Evolutionary conservation across 345 rosid genomes (phyloP).

Genomic region (Lepidium didymum): DNA sequence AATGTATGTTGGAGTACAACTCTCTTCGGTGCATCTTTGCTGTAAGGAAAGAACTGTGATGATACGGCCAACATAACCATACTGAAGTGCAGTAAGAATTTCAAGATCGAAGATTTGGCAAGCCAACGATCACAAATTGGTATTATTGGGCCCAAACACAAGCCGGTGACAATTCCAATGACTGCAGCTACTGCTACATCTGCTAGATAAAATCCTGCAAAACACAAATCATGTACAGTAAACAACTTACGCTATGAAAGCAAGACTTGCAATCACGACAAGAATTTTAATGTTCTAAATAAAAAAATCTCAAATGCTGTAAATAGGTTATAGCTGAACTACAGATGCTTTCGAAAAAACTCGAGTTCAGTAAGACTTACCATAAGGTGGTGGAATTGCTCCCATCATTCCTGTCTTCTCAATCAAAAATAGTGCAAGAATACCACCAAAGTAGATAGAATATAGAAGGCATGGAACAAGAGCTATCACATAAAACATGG

Average conservation of each 20-base stretch:
- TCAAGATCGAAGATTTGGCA: slow-evolving; percentile 64
- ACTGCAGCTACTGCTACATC: slow-evolving; percentile 70
- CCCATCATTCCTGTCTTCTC: slow-evolving; percentile 99
- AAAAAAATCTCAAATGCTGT: background rate
- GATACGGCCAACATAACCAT: slow-evolving; percentile 76
- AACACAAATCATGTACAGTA: slow-evolving; percentile 3
- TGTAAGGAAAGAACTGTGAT: slow-evolving; percentile 88
- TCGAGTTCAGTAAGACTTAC: slow-evolving; percentile 40
- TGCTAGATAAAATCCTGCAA: slow-evolving; percentile 69
- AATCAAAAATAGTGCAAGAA: slow-evolving; percentile 65
- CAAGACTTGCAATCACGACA: background rate
- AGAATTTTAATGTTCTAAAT: background rate
- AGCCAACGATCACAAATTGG: slow-evolving; percentile 75
- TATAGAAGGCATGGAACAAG: slow-evolving; percentile 69
- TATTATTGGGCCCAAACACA: slow-evolving; percentile 76
- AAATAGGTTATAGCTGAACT: background rate
- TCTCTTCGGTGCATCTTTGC: slow-evolving; percentile 84
- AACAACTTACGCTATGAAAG: background rate
- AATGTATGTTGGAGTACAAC: slow-evolving; percentile 77
- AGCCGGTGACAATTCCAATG: slow-evolving; percentile 63
- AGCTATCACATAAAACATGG: slow-evolving; percentile 55
- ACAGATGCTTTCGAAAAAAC: background rate
- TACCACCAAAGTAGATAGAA: slow-evolving; percentile 71
- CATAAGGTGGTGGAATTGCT: slow-evolving; percentile 78
- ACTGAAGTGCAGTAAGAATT: slow-evolving; percentile 59